Evolutionary conservation across 2,329 filamentous ascomycete species (phyloP), one percentile per base, ranked within the genome.

Genomic region (Lasiodiplodia sp.): DNA sequence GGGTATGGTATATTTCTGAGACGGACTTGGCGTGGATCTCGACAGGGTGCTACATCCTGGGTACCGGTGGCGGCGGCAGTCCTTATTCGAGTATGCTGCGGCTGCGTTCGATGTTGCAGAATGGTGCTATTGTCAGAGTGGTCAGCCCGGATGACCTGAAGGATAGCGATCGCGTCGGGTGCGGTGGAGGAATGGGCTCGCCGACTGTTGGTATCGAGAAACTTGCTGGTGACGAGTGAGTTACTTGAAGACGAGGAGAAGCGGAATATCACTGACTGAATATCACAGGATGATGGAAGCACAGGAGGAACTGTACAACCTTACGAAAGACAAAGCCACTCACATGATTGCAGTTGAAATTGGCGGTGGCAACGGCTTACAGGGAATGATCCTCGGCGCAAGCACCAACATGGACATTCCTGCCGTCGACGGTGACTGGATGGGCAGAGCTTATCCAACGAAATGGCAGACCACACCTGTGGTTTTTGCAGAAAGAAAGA

Each of bases 51-150:
- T 88, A 88, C 70, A 86, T 90, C 64, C 81, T 90, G 0, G 88
- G 87, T 2, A 88, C 87, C 0, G 88, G 87, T 23, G 87, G 88
- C 6, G 87, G 88, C 23, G 87, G 87, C 2, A 87, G 1, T 87
- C 87, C 70, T 76, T 85, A 2, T 78, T 37, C 84, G 85, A 78
- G 79, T 88, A 18, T 70, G 47, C 51, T 84, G 53, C 84, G 86
- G 69, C 79, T 89, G 7, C 82, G 84, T 4, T 77, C 78, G 4
- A 87, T 67, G 56, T 21, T 67, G 28, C 55, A 87, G 0, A 73
- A 0, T 74, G 75, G 2, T 53, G 72, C 79, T 58, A 76, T 77
- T 63, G 82, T 84, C 75, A 74, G 82, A 8, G 77, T 85, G 1
- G 75, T 85, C 2, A 76, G 80, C 0, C 78, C 81, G 0, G 75